These are phyloP conservation scores for Panellus pusillus DNA, from an alignment of 768 basidiomycete species.

Conservation along the genomic window DNA sequence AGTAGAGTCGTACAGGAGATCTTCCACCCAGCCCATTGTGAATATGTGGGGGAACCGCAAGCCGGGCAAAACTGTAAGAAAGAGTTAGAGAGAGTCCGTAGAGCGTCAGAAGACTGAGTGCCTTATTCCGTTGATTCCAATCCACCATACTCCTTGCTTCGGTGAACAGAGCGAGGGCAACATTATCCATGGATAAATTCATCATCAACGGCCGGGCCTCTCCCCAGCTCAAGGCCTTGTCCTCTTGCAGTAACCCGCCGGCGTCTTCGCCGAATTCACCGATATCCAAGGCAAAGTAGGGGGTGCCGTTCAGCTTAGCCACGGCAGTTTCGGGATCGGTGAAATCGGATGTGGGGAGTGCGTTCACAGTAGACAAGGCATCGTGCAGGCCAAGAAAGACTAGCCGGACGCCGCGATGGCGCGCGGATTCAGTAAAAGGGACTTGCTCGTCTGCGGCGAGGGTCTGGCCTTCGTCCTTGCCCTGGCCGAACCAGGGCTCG, in stretches of 20 bases:
- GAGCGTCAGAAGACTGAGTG: slow-evolving; percentile 26
- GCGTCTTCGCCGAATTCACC: slow-evolving; percentile 42
- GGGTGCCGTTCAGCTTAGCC: slow-evolving; percentile 69
- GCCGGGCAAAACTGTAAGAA: slow-evolving; percentile 83
- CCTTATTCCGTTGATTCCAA: slow-evolving; percentile 92
- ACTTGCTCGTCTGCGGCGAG: slow-evolving; percentile 31
- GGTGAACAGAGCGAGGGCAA: slow-evolving; percentile 77
- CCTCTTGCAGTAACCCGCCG: slow-evolving; percentile 42
- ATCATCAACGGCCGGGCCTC: slow-evolving; percentile 64
- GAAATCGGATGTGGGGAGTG: slow-evolving; percentile 69
- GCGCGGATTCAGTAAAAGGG: slow-evolving; percentile 51
- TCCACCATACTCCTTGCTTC: slow-evolving; percentile 81
- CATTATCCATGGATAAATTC: slow-evolving; percentile 46
- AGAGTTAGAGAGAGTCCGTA: neutral
- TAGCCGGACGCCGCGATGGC: slow-evolving; percentile 58
- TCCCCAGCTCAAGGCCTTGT: slow-evolving; percentile 51
- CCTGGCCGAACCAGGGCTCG: slow-evolving; percentile 73
- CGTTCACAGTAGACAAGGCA: slow-evolving; percentile 34
- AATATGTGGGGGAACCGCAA: slow-evolving; percentile 79
- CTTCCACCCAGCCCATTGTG: slow-evolving; percentile 97
- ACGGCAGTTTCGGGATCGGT: slow-evolving; percentile 53
- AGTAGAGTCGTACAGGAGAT: slow-evolving; percentile 72
- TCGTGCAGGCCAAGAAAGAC: slow-evolving; percentile 78
- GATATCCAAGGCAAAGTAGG: slow-evolving; percentile 85
- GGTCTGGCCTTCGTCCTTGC: slow-evolving; percentile 43